A percentile compares a stretch with the other conserved stretches of the same genome.
Conservation (phyloP, 768 basidiomycete genomes). For the Royoungia palumana region DNA sequence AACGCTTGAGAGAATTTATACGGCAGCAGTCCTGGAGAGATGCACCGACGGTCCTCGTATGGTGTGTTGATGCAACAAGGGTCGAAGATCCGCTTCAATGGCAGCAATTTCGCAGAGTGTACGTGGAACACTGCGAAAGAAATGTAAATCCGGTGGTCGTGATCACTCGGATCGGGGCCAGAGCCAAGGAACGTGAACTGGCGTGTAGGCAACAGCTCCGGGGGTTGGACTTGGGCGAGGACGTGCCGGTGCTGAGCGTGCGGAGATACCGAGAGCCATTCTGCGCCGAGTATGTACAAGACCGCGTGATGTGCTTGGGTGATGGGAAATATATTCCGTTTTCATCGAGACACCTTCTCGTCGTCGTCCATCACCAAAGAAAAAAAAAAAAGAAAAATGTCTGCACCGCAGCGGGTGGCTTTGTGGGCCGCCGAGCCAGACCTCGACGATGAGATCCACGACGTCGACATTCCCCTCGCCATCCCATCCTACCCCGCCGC, state of each 20-base stretch:
- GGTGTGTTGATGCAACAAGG: slow-evolving; percentile 25
- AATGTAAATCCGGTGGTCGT: slow-evolving; percentile 20
- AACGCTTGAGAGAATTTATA: slow-evolving; percentile 16
- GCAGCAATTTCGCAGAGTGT: slow-evolving; percentile 22
- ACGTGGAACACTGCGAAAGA: slow-evolving; percentile 21
- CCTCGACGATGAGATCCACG: slow-evolving; percentile 69
- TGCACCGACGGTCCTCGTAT: slow-evolving; percentile 19
- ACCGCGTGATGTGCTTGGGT: too few species aligned
- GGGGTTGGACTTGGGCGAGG: not conserved
- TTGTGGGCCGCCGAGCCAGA: slow-evolving; percentile 79
- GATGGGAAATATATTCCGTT: slow-evolving; percentile 20
- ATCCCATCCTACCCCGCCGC: slow-evolving; percentile 26
- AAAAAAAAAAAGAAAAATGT: slow-evolving; percentile 18
- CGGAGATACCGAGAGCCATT: not conserved
- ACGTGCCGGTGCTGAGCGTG: not conserved
- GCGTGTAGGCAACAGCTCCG: slow-evolving; percentile 8
- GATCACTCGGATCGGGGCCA: slow-evolving; percentile 13
- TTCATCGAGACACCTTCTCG: not conserved
- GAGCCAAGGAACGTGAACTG: slow-evolving; percentile 4
- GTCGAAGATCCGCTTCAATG: slow-evolving; percentile 13
- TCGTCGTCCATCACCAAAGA: too few species aligned
- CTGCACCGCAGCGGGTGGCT: slow-evolving; percentile 64
- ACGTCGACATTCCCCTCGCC: slow-evolving; percentile 54
- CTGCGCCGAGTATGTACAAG: not conserved
- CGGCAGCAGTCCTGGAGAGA: not conserved